phyloP scores from a whole-genome alignment of 2,329 filamentous ascomycete genomes.

The Ceratocystis huliohia region DNA sequence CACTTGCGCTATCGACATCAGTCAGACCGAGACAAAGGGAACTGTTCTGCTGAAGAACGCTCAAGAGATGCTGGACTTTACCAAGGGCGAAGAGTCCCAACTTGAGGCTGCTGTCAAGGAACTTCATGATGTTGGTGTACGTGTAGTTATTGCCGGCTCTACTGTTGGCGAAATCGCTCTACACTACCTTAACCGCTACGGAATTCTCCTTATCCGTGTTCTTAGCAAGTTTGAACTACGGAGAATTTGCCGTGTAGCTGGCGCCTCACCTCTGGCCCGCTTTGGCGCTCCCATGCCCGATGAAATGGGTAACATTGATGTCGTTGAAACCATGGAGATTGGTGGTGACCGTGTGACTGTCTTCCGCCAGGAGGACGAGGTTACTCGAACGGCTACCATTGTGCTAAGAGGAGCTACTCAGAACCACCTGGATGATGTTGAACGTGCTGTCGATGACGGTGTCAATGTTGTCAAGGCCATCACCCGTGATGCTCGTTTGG shows the following conservation, averaged over 20 bases:
- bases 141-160: constrained; percentile 82
- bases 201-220: constrained; percentile 91
- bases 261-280: constrained; percentile 88
- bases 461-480: constrained; percentile 99
- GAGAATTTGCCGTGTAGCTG: constrained; percentile 87
- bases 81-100: constrained; percentile 87
- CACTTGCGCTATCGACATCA: constrained; percentile 89
- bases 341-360: constrained; percentile 96
- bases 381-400: constrained; percentile 83
- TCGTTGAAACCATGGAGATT: constrained; percentile 96
- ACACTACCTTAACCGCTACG: constrained; percentile 96
- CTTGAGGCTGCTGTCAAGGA: constrained; percentile 89
- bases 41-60: constrained; percentile 94
- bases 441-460: constrained; percentile 92
- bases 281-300: constrained; percentile 98
- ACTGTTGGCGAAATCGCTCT: constrained; percentile 92
- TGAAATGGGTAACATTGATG: constrained; percentile 88
- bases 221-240: constrained; percentile 97
- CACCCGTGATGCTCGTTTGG: constrained; percentile 79
- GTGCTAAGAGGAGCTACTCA: constrained; percentile 92
- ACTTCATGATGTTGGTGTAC: constrained; percentile 81
- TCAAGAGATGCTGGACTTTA: constrained; percentile 97
- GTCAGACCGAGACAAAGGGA: constrained; percentile 97
- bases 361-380: constrained; percentile 90
- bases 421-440: constrained; percentile 94